Conservation (phyloP, 768 basidiomycete species). For the Inosperma sp. region DNA sequence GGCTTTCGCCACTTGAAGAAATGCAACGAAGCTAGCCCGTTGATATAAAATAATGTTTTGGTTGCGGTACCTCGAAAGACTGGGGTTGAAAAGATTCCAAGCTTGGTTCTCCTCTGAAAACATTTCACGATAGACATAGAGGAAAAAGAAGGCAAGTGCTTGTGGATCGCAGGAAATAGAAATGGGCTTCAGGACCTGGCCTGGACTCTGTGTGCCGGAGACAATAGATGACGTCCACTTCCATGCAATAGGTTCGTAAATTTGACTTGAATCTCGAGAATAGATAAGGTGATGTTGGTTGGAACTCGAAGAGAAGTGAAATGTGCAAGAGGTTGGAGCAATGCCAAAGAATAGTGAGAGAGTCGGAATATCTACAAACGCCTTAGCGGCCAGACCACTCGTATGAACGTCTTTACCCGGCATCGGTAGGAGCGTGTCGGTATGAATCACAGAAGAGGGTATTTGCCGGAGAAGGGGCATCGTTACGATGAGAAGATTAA, state of each 20-base stretch:
- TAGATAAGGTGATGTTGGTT: constrained; percentile 37
- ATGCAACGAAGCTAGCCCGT: constrained; percentile 43
- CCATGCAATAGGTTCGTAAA: constrained; percentile 39
- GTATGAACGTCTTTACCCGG: constrained; percentile 7
- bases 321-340: constrained; percentile 34
- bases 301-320: constrained; percentile 37
- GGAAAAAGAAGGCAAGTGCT: constrained; percentile 37
- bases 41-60: constrained; percentile 38
- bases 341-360: constrained; percentile 42
- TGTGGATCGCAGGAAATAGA: constrained; percentile 19
- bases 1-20: constrained; percentile 40
- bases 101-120: constrained; percentile 37
- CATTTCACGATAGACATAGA: constrained; percentile 40
- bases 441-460: constrained; percentile 28
- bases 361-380: constrained; percentile 38
- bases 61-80: constrained; percentile 8
- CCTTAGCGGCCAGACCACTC: constrained; percentile 26
- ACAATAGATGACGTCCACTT: constrained; percentile 25
- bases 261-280: constrained; percentile 20
- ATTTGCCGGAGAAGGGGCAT: constrained; percentile 26
- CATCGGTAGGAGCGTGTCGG: constrained; percentile 27
- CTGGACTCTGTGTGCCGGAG: constrained; percentile 3
- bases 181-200: neutral
- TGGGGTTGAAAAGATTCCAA: constrained; percentile 5
- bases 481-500: constrained; percentile 34